Conservation (phyloP, 2,329 filamentous ascomycete genomes). For the Hysterium pulicare region DNA sequence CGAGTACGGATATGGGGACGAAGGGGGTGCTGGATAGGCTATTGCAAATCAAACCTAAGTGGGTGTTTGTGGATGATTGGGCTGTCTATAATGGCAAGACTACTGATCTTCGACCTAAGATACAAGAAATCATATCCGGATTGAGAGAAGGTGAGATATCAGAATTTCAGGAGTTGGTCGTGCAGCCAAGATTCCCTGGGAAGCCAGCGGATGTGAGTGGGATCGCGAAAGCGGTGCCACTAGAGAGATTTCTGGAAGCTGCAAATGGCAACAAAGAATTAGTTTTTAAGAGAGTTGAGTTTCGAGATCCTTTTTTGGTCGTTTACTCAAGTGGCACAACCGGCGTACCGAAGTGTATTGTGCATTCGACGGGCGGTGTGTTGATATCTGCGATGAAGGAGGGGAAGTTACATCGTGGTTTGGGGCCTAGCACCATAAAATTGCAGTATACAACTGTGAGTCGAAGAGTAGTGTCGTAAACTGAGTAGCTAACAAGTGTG, state of each 20-base stretch:
- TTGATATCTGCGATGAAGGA: slow-evolving; percentile 63
- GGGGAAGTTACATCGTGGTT: slow-evolving; percentile 49
- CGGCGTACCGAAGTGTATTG: slow-evolving; percentile 79
- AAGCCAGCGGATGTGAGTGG: slow-evolving; percentile 56
- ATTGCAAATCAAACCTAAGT: slow-evolving; percentile 71
- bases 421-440: slow-evolving; percentile 42
- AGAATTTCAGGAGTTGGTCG: slow-evolving; percentile 62
- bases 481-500: slow-evolving; percentile 38
- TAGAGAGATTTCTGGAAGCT: slow-evolving; percentile 41
- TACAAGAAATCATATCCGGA: slow-evolving; percentile 61
- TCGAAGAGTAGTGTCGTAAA: background rate
- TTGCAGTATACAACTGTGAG: slow-evolving; percentile 58
- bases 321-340: slow-evolving; percentile 80
- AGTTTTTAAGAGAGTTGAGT: slow-evolving; percentile 60
- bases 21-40: slow-evolving; percentile 73
- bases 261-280: slow-evolving; percentile 40
- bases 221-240: slow-evolving; percentile 48
- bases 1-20: slow-evolving; percentile 79
- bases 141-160: slow-evolving; percentile 52
- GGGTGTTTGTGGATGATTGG: slow-evolving; percentile 79
- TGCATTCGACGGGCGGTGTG: slow-evolving; percentile 68
- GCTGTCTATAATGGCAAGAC: slow-evolving; percentile 76
- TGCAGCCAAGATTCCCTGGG: slow-evolving; percentile 64
- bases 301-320: slow-evolving; percentile 73
- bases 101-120: slow-evolving; percentile 69